Base-by-base conservation (phyloP, 1,284 basidiomycete species). In the Clitocybe nebularis region DNA sequence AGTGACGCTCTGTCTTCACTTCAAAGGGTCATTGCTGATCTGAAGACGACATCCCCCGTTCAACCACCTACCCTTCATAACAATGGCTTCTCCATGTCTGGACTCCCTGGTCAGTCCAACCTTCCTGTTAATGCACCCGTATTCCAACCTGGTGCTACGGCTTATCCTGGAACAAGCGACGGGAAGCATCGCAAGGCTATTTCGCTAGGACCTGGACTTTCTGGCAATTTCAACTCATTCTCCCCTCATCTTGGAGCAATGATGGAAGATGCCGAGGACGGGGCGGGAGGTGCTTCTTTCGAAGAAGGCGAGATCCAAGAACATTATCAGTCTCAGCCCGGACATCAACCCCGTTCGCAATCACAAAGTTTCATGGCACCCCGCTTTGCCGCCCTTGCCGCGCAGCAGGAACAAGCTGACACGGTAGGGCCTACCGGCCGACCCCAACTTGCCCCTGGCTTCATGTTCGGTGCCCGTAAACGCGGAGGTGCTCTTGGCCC, bases 401-500 rank as follows among this genome's bases (percentile, higher is more conserved):
- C 84, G 9, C 85, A 88, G 56, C 83, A 89, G 54, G 80, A 88
- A 41, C 75, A 80, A 46, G 64, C 60, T 11, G 85, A 89, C 44
- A 39, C 67, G 22, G 48, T 87, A 29, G 86, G 88, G n/a, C 83
- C 87, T 3, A 79, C 84, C 22, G 88, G 90, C 29, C 81, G 91
- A 45, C 91, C 91, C 22, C 90, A 93, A 59, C 79, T 95, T 40
- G 90, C 90, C 11, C 92, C 91, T 8, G 73, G 75, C 29, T 94
- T 94, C 66, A 89, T 86, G 71, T 94, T 94, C 61, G 92, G 91
- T 39, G 79, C 80, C 37, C 77, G 81, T 48, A 80, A 79, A 55
- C 76, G 77, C 33, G 67, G 70, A 44, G 66, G 72, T 8, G 69
- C 75, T 9, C 74, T 84, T 67, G 85, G 77, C 1, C 84, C 84